Evolutionary conservation across 805 yeast genomes (phyloP).

Genomic region (Wickerhamiella azymoides): DNA sequence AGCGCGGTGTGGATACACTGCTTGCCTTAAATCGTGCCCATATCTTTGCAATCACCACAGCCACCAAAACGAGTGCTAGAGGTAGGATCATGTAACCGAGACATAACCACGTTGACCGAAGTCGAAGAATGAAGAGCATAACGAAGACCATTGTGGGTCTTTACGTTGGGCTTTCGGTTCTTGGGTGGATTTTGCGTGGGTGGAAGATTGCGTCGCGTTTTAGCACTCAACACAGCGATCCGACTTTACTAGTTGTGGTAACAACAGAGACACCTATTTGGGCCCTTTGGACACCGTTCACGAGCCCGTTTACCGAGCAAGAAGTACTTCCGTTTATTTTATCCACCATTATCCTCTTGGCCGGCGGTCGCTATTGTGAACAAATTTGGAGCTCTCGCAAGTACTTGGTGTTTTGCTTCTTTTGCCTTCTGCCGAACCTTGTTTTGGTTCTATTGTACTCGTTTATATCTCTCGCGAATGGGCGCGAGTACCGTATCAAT

Average conservation of each 20-base stretch:
- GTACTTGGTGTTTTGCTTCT: slow-evolving; percentile 30
- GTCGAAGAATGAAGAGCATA: slow-evolving; percentile 1
- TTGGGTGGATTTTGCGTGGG: slow-evolving; percentile 5
- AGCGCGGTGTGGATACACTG: neutral
- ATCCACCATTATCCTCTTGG: slow-evolving; percentile 30
- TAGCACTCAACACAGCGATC: slow-evolving; percentile 6
- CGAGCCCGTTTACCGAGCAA: slow-evolving; percentile 36
- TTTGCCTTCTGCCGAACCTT: slow-evolving; percentile 18
- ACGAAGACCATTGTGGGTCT: slow-evolving; percentile 2
- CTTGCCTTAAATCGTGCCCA: neutral
- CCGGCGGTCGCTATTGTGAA: slow-evolving; percentile 53
- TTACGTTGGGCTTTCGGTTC: slow-evolving; percentile 3
- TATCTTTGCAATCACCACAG: slow-evolving; percentile 2
- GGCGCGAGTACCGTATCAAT: slow-evolving; percentile 28
- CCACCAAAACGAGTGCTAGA: slow-evolving; percentile 4
- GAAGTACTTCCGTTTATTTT: slow-evolving; percentile 29
- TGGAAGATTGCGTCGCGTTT: slow-evolving; percentile 4
- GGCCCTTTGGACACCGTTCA: slow-evolving; percentile 34
- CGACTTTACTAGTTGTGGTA: slow-evolving; percentile 11
- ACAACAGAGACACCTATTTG: slow-evolving; percentile 18
- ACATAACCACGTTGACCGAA: neutral
- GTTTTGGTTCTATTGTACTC: slow-evolving; percentile 10
- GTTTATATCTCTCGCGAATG: neutral
- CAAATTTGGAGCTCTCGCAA: slow-evolving; percentile 49
- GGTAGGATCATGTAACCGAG: slow-evolving; percentile 4